These are phyloP conservation scores for Ophiostoma triangulosporum DNA, from an alignment of 2,329 filamentous ascomycete species.

Conservation along the genomic window DNA sequence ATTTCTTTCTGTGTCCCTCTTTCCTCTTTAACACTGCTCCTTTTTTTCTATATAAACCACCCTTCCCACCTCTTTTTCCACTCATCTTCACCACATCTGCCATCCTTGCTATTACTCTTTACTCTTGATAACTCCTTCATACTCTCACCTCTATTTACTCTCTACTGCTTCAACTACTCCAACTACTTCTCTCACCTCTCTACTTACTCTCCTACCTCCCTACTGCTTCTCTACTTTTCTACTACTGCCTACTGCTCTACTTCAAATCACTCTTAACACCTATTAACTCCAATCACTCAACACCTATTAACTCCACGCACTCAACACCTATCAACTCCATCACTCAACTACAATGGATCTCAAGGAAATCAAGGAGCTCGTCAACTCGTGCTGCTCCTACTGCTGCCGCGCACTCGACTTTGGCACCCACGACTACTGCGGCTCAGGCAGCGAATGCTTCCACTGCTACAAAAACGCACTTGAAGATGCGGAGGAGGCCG, in stretches of 20 bases:
- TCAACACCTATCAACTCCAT: neutral
- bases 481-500: neutral
- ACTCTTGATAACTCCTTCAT: too few relatives aligned
- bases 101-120: too few relatives aligned
- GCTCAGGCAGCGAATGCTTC: slow-evolving; percentile 28
- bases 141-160: too few relatives aligned
- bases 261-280: too few relatives aligned
- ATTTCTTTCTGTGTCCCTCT: neutral
- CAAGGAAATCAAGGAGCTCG: slow-evolving; percentile 29
- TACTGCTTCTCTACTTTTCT: too few relatives aligned
- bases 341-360: slow-evolving; percentile 24
- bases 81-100: neutral
- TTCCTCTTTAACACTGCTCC: too few relatives aligned
- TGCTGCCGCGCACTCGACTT: slow-evolving; percentile 38
- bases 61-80: too few relatives aligned
- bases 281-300: too few relatives aligned
- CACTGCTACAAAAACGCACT: slow-evolving; percentile 21
- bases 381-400: slow-evolving; percentile 37
- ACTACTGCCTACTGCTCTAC: too few relatives aligned
- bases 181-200: neutral
- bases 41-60: too few relatives aligned
- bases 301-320: too few relatives aligned
- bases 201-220: neutral
- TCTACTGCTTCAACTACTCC: neutral
- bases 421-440: slow-evolving; percentile 37